These are phyloP conservation scores for Penicillium expansum DNA, from an alignment of 2,329 filamentous ascomycete species.

Conservation along the genomic window DNA sequence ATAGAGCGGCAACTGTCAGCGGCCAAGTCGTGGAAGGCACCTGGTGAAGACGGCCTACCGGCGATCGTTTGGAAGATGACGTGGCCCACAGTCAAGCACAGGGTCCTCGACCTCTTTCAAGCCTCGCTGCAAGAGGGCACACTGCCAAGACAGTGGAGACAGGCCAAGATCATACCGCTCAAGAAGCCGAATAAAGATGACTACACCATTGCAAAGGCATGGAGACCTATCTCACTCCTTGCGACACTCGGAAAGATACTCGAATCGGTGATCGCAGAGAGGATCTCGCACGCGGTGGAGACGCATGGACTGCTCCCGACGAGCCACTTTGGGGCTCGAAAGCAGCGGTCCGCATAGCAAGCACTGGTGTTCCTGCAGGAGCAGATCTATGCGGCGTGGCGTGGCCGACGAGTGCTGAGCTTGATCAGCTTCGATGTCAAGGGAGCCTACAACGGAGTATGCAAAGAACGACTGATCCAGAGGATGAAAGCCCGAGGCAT, in stretches of 20 bases:
- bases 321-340: slow-evolving; percentile 40
- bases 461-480: slow-evolving; percentile 34
- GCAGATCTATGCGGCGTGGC: slow-evolving; percentile 31
- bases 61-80: slow-evolving; percentile 24
- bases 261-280: slow-evolving; percentile 31
- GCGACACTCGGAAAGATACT: slow-evolving; percentile 30
- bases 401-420: slow-evolving; percentile 4
- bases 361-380: slow-evolving; percentile 32
- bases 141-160: slow-evolving; percentile 18
- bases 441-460: slow-evolving; percentile 25
- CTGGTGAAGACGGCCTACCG: slow-evolving; percentile 13
- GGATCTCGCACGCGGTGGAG: slow-evolving; percentile 32
- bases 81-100: slow-evolving; percentile 23
- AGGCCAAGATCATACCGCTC: slow-evolving; percentile 23
- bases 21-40: slow-evolving; percentile 6
- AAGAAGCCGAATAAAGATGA: slow-evolving; percentile 25
- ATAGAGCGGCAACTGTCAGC: slow-evolving; percentile 11
- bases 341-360: slow-evolving; percentile 35
- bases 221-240: slow-evolving; percentile 26
- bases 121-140: slow-evolving; percentile 16
- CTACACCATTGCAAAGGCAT: slow-evolving; percentile 20
- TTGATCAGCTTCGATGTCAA: slow-evolving; percentile 12
- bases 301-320: slow-evolving; percentile 31
- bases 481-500: slow-evolving; percentile 33
- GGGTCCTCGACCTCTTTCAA: slow-evolving; percentile 19